Percentiles rank a stretch among this genome's conserved stretches.
Evolutionary conservation across 2,329 filamentous ascomycete genomes (phyloP).

Genomic region (Penicillium sp.): DNA sequence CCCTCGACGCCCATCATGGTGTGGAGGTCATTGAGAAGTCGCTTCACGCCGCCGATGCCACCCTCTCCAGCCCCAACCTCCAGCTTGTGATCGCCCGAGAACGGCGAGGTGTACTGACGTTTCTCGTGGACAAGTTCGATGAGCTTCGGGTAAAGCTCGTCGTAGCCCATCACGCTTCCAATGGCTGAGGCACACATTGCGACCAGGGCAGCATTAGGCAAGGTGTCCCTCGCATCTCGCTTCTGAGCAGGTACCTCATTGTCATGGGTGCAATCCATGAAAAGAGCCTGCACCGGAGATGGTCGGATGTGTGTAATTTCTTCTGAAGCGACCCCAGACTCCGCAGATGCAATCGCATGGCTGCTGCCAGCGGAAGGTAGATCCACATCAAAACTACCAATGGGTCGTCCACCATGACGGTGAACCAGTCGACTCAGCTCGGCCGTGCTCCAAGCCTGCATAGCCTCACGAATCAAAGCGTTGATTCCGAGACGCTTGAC

Average conservation of each 20-base stretch:
- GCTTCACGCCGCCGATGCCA: constrained; percentile 86
- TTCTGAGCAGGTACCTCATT: constrained; percentile 96
- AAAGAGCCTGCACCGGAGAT: constrained; percentile 84
- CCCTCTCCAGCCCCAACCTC: constrained; percentile 62
- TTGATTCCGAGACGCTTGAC: constrained; percentile 88
- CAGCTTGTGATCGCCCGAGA: constrained; percentile 52
- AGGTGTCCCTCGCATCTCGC: constrained; percentile 84
- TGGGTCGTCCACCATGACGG: constrained; percentile 84
- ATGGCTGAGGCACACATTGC: constrained; percentile 93
- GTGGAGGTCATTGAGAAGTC: constrained; percentile 89
- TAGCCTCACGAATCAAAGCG: constrained; percentile 89
- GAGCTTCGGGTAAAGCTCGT: constrained; percentile 88
- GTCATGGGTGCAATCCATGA: constrained; percentile 99
- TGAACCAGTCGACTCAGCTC: constrained; percentile 92
- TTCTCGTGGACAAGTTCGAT: constrained; percentile 92
- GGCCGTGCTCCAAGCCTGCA: constrained; percentile 95
- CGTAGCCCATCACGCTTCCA: constrained; percentile 96
- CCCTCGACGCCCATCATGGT: constrained; percentile 91
- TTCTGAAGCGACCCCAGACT: constrained; percentile 42
- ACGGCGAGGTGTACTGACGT: constrained; percentile 71
- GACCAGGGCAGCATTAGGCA: constrained; percentile 89
- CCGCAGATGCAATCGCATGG: constrained; percentile 32
- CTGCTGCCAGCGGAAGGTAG: constrained; percentile 63
- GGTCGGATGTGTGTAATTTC: constrained; percentile 75
- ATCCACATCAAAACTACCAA: constrained; percentile 95